phyloP scores from a whole-genome alignment of 768 basidiomycete species.

The Lactarius indigo region DNA sequence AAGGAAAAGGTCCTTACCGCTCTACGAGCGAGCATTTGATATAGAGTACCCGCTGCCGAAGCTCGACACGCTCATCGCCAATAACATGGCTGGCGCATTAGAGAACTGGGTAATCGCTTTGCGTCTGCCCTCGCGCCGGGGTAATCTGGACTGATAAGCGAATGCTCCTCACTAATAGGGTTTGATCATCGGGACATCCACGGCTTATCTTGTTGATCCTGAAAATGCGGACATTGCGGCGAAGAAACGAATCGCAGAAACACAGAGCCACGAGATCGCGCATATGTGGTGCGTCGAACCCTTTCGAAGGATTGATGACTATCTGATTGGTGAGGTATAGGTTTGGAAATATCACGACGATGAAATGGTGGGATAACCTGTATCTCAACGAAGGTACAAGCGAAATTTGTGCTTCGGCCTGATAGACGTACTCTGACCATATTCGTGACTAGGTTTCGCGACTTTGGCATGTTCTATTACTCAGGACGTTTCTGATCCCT shows the following conservation, averaged over 20 bases:
- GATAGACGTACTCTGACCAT: constrained; percentile 8
- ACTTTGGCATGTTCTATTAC: constrained; percentile 53
- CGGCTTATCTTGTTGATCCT: constrained; percentile 76
- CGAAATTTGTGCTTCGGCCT: not conserved
- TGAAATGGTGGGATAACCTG: constrained; percentile 90
- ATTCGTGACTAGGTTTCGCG: constrained; percentile 73
- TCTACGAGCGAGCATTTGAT: constrained; percentile 92
- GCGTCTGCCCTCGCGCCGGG: not conserved
- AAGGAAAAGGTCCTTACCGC: constrained; percentile 74
- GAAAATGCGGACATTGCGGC: constrained; percentile 65
- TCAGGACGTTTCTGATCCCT: constrained; percentile 15
- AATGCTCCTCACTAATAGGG: constrained; percentile 40
- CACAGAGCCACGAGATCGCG: constrained; percentile 84
- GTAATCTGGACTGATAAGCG: not conserved
- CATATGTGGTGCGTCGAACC: constrained; percentile 61
- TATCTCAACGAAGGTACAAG: constrained; percentile 83
- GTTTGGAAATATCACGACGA: constrained; percentile 93
- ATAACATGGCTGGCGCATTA: constrained; percentile 88
- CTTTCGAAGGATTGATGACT: not conserved
- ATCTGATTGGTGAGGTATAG: constrained; percentile 32
- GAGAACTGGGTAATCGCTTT: constrained; percentile 69
- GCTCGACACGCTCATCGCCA: constrained; percentile 87
- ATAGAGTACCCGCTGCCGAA: constrained; percentile 92
- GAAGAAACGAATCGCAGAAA: constrained; percentile 71
- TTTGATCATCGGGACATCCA: constrained; percentile 85